Percentiles rank a stretch among this genome's conserved stretches.
Conservation (phyloP, 345 rosid genomes). For the Bretschneidera sinensis region DNA sequence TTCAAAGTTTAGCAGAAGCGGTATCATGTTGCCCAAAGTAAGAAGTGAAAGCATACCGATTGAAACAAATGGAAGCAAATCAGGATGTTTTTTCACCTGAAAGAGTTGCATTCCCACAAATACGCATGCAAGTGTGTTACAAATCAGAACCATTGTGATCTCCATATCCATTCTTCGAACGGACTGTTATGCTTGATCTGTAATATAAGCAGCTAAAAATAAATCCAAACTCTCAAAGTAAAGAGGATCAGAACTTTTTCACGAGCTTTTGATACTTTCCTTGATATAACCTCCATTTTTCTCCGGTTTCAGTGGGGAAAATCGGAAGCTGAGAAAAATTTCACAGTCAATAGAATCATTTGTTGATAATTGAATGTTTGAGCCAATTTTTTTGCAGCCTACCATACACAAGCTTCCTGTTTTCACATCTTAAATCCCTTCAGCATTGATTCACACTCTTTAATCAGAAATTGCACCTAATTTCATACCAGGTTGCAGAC, state of each 20-base stretch:
- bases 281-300: constrained; percentile 15
- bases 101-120: constrained; percentile 36
- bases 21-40: constrained; percentile 36
- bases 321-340: constrained; percentile 28
- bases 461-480: neutral
- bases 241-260: constrained; percentile 28
- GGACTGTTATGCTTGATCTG: constrained; percentile 10
- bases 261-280: constrained; percentile 41
- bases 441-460: constrained; percentile 32
- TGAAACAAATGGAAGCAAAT: constrained; percentile 37
- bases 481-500: neutral
- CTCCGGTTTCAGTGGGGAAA: constrained; percentile 34
- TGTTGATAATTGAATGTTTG: neutral
- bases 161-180: constrained; percentile 51
- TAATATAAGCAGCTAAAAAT: constrained; percentile 19
- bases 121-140: constrained; percentile 40
- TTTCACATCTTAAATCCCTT: constrained; percentile 39
- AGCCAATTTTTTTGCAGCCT: constrained; percentile 33
- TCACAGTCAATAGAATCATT: constrained; percentile 35
- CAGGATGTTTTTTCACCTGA: constrained; percentile 33
- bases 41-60: constrained; percentile 46
- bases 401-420: constrained; percentile 49
- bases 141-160: constrained; percentile 35
- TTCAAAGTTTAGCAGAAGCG: constrained; percentile 39
- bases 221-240: constrained; percentile 24